These are phyloP conservation scores for Macaranga tanarius DNA, from an alignment of 441 rosid genomes.

Conservation along the genomic window DNA sequence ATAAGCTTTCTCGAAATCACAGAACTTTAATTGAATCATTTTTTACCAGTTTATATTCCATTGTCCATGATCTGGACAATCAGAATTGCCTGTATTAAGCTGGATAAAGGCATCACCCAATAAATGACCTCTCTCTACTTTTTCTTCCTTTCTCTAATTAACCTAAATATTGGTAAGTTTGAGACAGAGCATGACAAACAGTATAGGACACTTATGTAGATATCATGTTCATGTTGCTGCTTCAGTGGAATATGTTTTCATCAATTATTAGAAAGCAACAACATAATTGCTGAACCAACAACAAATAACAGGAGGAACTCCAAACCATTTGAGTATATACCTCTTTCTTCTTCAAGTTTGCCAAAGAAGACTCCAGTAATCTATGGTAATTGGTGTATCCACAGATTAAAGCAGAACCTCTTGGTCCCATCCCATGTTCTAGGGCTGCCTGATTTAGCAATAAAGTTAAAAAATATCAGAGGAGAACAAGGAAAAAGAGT, in stretches of 20 bases:
- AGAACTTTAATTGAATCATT: conserved; percentile 9
- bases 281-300: background rate
- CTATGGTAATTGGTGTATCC: conserved; percentile 91
- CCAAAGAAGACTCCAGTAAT: conserved; percentile 72
- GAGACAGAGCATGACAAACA: background rate
- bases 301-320: conserved; percentile 7
- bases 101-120: background rate
- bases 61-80: conserved; percentile 11
- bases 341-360: conserved; percentile 86
- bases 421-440: conserved; percentile 94
- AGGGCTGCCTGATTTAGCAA: conserved; percentile 65
- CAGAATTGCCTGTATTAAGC: background rate
- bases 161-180: background rate
- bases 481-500: background rate
- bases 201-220: background rate
- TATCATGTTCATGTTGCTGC: background rate
- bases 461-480: background rate
- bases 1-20: conserved; percentile 2
- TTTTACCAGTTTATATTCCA: background rate
- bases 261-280: background rate
- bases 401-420: conserved; percentile 88
- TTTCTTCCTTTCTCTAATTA: background rate
- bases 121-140: background rate
- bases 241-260: background rate
- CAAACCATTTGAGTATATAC: conserved; percentile 32